A percentile compares a stretch with the other conserved stretches of the same genome.
Evolutionary conservation across 1,139 yeast genomes (phyloP).

Genomic region (Suhomyces guaymorum): DNA sequence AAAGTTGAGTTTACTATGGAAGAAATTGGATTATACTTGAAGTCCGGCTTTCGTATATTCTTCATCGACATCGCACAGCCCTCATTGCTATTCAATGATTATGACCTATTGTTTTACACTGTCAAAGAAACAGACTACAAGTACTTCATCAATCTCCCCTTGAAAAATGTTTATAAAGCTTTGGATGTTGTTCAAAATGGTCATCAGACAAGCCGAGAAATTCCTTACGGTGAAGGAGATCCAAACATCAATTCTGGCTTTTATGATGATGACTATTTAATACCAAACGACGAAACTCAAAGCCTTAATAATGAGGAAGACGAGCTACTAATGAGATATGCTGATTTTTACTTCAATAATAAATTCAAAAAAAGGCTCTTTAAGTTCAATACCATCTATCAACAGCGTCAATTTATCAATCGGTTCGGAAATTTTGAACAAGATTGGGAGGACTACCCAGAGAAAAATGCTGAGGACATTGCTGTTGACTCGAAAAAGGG

Average conservation of each 20-base stretch:
- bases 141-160: conserved; percentile 44
- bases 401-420: conserved; percentile 49
- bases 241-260: conserved; percentile 26
- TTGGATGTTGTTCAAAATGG: conserved; percentile 38
- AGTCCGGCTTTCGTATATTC: conserved; percentile 58
- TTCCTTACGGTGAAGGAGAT: conserved; percentile 37
- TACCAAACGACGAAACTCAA: conserved; percentile 11
- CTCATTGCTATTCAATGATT: conserved; percentile 44
- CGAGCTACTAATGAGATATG: conserved; percentile 26
- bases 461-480: conserved; percentile 1
- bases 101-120: conserved; percentile 43
- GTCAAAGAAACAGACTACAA: conserved; percentile 45
- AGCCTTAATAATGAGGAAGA: too few relatives aligned
- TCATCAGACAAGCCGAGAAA: conserved; percentile 6
- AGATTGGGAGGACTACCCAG: conserved; percentile 28
- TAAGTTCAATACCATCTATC: conserved; percentile 50
- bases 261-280: conserved; percentile 23
- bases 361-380: conserved; percentile 40
- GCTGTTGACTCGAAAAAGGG: conserved; percentile 5
- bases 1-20: conserved; percentile 54
- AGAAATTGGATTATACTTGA: conserved; percentile 58
- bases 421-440: conserved; percentile 44
- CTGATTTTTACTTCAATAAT: conserved; percentile 39
- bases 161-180: conserved; percentile 46
- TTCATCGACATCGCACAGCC: conserved; percentile 57